Conservation (phyloP, 192 early-diverging fungal genomes). For the Backusella tuberculispora region DNA sequence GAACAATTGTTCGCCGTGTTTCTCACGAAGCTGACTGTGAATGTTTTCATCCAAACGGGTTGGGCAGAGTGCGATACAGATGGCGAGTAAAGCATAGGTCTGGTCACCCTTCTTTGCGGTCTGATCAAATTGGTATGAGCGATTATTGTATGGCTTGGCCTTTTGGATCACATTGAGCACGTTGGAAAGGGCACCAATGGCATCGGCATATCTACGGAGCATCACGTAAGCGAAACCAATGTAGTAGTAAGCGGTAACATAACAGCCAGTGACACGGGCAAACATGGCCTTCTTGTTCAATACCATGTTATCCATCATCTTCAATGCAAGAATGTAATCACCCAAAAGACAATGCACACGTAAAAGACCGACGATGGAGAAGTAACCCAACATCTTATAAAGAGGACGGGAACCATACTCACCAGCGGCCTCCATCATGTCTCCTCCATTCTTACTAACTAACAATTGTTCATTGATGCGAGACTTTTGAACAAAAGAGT, state of each 20-base stretch:
- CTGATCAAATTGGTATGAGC: constrained; percentile 89
- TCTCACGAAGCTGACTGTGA: constrained; percentile 86
- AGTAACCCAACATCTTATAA: constrained; percentile 98
- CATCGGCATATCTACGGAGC: constrained; percentile 96
- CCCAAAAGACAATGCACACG: constrained; percentile 96
- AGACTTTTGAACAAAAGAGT: constrained; percentile 95
- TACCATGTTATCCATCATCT: constrained; percentile 96
- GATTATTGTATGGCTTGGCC: constrained; percentile 93
- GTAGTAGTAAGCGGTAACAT: constrained; percentile 97
- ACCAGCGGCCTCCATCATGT: constrained; percentile 86
- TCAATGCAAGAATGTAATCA: constrained; percentile 94
- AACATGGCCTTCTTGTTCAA: constrained; percentile 92
- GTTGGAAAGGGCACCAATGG: constrained; percentile 89
- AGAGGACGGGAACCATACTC: constrained; percentile 87
- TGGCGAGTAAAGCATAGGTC: constrained; percentile 92
- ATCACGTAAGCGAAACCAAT: constrained; percentile 98
- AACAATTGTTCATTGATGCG: constrained; percentile 92
- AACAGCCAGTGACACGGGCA: constrained; percentile 95
- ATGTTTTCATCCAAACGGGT: constrained; percentile 93
- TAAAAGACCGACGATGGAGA: constrained; percentile 88
- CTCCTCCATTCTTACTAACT: constrained; percentile 87
- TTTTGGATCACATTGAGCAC: constrained; percentile 89
- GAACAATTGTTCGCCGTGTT: constrained; percentile 89
- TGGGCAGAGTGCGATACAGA: constrained; percentile 91
- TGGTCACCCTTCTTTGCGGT: constrained; percentile 93